Evolutionary conservation across 331 rosid genomes (phyloP).

Genomic region (Arachis monticola): DNA sequence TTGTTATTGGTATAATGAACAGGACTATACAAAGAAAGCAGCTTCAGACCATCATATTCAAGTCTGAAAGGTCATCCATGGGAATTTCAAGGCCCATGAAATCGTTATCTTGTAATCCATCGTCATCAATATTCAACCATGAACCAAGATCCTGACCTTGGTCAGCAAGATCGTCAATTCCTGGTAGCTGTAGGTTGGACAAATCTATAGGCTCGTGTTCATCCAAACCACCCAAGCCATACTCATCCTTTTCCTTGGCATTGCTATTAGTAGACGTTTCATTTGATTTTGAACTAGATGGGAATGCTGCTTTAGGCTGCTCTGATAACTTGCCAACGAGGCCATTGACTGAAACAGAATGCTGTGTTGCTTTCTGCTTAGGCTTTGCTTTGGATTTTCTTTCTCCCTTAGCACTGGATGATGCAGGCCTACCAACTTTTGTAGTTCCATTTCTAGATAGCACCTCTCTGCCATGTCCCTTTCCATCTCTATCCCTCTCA

Average conservation of each 20-base stretch:
- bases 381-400: conserved; percentile 93
- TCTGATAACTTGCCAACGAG: conserved; percentile 85
- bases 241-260: conserved; percentile 68
- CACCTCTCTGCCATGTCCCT: conserved; percentile 88
- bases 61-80: conserved; percentile 98
- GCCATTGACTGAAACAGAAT: conserved; percentile 95
- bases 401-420: conserved; percentile 81
- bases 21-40: conserved; percentile 93
- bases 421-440: conserved; percentile 85
- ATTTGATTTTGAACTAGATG: conserved; percentile 70
- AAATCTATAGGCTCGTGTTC: conserved; percentile 80
- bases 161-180: conserved; percentile 80
- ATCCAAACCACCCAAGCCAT: conserved; percentile 70
- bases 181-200: conserved; percentile 89
- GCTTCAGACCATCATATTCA: conserved; percentile 97
- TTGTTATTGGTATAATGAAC: conserved; percentile 94
- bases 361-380: conserved; percentile 89
- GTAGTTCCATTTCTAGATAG: conserved; percentile 83
- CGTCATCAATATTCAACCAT: conserved; percentile 96
- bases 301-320: conserved; percentile 69
- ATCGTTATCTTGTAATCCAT: conserved; percentile 89
- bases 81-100: conserved; percentile 99
- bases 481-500: conserved; percentile 83
- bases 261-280: conserved; percentile 56
- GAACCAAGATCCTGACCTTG: conserved; percentile 95